These are phyloP conservation scores for Macrocybe sp. DNA, from an alignment of 1,284 basidiomycete genomes.

Conservation along the genomic window DNA sequence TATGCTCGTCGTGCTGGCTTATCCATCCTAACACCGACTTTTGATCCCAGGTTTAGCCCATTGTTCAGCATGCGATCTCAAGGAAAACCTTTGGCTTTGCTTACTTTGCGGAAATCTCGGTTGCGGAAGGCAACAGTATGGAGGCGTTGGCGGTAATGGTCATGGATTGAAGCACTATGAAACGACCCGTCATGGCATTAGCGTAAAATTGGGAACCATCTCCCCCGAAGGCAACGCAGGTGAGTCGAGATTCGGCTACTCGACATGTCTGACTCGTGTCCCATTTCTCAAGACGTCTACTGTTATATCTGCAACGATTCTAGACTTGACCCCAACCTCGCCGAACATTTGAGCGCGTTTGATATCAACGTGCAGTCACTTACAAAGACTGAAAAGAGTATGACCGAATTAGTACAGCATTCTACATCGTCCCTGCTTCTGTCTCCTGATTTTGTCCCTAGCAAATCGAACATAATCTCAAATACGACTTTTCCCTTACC, in stretches of 20 bases:
- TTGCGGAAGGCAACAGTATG: slow-evolving; percentile 87
- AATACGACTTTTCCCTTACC: slow-evolving; percentile 92
- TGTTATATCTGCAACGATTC: slow-evolving; percentile 94
- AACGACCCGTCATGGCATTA: slow-evolving; percentile 74
- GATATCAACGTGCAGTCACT: slow-evolving; percentile 85
- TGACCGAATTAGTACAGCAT: slow-evolving; percentile 83
- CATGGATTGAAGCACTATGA: slow-evolving; percentile 86
- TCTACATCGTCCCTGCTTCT: background rate
- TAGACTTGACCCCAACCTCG: slow-evolving; percentile 76
- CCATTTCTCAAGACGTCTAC: slow-evolving; percentile 71
- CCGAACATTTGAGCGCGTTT: slow-evolving; percentile 74
- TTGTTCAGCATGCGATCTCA: slow-evolving; percentile 76
- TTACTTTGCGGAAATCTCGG: slow-evolving; percentile 92
- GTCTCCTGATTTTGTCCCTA: slow-evolving; percentile 21
- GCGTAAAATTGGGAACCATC: slow-evolving; percentile 96
- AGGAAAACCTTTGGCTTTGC: slow-evolving; percentile 93
- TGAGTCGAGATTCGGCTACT: slow-evolving; percentile 22
- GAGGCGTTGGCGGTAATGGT: slow-evolving; percentile 84
- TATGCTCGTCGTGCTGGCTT: slow-evolving; percentile 19
- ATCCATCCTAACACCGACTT: background rate
- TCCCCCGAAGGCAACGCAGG: slow-evolving; percentile 92
- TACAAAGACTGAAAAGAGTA: slow-evolving; percentile 94
- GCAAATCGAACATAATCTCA: slow-evolving; percentile 97
- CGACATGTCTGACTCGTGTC: background rate
- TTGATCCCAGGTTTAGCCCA: slow-evolving; percentile 58